phyloP scores from a whole-genome alignment of 371 early-diverging fungal genomes.

The Mucor racemosus region DNA sequence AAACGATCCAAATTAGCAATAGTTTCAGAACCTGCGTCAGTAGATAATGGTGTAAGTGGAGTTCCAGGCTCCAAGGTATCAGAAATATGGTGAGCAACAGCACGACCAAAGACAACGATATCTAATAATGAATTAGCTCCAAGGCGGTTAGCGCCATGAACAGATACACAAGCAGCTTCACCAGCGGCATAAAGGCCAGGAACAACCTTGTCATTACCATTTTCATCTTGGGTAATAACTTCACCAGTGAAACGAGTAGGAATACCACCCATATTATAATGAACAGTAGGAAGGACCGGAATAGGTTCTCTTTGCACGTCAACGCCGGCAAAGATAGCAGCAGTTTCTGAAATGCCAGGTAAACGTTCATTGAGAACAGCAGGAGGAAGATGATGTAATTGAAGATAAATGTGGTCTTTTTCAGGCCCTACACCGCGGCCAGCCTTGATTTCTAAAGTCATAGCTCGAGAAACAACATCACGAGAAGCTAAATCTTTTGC shows the following conservation, averaged over 20 bases:
- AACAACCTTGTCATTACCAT: constrained; percentile 80
- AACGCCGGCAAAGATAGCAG: constrained; percentile 96
- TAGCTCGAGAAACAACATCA: constrained; percentile 98
- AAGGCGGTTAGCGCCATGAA: constrained; percentile 97
- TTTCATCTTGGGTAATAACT: constrained; percentile 79
- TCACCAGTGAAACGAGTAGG: constrained; percentile 97
- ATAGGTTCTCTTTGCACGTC: constrained; percentile 98
- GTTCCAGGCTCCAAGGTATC: constrained; percentile 85
- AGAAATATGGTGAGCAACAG: constrained; percentile 92
- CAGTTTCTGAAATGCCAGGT: constrained; percentile 98
- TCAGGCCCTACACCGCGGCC: constrained; percentile 97
- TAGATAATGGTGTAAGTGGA: constrained; percentile 82
- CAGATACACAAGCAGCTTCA: constrained; percentile 92
- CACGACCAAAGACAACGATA: constrained; percentile 97
- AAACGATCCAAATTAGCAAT: constrained; percentile 94
- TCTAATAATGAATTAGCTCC: constrained; percentile 96
- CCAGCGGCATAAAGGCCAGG: constrained; percentile 96
- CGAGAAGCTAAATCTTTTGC: constrained; percentile 98
- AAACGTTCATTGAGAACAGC: constrained; percentile 92
- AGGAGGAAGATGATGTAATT: constrained; percentile 94
- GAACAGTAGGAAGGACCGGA: constrained; percentile 98
- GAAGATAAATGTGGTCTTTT: constrained; percentile 95
- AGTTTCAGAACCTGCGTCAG: constrained; percentile 84
- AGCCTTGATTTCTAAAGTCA: constrained; percentile 97
- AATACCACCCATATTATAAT: constrained; percentile 99